phyloP scores from a whole-genome alignment of 208 protist genomes.

The Endotrypanum monterogeii region DNA sequence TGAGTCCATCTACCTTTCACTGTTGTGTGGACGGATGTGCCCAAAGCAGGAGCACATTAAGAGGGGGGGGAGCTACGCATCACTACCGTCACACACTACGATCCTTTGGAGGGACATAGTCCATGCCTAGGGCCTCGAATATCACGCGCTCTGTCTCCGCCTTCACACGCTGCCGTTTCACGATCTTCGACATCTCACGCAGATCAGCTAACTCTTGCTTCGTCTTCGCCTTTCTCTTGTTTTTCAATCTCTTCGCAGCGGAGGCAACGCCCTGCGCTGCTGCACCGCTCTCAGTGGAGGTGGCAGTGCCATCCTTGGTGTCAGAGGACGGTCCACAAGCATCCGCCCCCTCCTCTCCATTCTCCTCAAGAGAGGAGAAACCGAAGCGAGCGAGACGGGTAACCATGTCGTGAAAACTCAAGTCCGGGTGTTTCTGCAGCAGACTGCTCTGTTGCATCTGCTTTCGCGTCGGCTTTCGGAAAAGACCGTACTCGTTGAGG shows the following conservation, averaged over 20 bases:
- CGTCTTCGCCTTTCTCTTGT: slow-evolving; percentile 30
- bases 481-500: slow-evolving; percentile 91
- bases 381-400: slow-evolving; percentile 43
- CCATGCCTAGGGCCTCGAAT: slow-evolving; percentile 77
- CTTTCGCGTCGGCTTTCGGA: slow-evolving; percentile 37
- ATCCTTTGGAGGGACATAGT: slow-evolving; percentile 73
- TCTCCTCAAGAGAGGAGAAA: neutral
- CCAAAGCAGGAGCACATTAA: too few relatives aligned
- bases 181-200: slow-evolving; percentile 43
- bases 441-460: slow-evolving; percentile 29
- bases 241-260: slow-evolving; percentile 14
- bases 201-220: slow-evolving; percentile 49
- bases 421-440: slow-evolving; percentile 14
- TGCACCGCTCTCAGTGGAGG: neutral
- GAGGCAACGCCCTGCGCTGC: slow-evolving; percentile 3
- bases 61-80: too few relatives aligned
- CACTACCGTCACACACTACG: slow-evolving; percentile 45
- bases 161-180: slow-evolving; percentile 71
- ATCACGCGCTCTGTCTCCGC: slow-evolving; percentile 71
- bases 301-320: neutral
- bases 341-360: neutral
- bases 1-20: too few relatives aligned
- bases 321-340: neutral
- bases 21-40: too few relatives aligned
- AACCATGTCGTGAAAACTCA: slow-evolving; percentile 62